Base-by-base conservation (phyloP, 192 early-diverging fungal genomes). In the Glomus cerebriforme region DNA sequence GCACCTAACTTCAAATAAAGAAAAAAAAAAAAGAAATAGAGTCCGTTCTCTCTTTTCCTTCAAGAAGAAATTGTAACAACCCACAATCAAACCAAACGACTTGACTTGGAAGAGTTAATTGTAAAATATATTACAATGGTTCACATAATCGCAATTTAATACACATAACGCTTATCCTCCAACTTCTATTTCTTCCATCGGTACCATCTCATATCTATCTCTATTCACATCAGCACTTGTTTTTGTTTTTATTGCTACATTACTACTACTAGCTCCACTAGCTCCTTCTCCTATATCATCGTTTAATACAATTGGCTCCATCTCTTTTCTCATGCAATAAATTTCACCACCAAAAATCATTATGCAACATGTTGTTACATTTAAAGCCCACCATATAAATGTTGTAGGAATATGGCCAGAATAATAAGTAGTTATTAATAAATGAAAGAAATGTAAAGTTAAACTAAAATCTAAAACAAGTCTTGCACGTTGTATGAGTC, bases 261-360 rank as follows among this genome's bases (percentile, higher is more conserved):
- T 65, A 54, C n/a, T 75, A 32, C 10, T 62, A 59, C 60, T 75
- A 45, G 54, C 37, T 45, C 60, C 74, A 24, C 32, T 45, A 9
- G 71, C 73, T 1, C 77, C 77, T 2, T 82, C 84, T 35, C 66
- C 66, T 34, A 59, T 73, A 1, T 82, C 84, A 34, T 59, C 77
- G 10, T 32, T 59, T 27, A 35, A 24, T 3, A 88, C 76, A 31
- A 85, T 73, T 65, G 94, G 94, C 78, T 93, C 89, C 90, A 96
- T 88, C 77, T 96, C 94, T 79, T 85, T 80, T 67, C 88, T 88
- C 91, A 93, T 93, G 79, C 94, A 96, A 64, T 93, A 87, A 81
- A 93, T 89, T 80, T 96, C 93, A 22, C 92, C 93, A 9, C 93
- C 93, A 64, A 95, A 79, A 10, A 91, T 87, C 87, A 93, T 91